phyloP scores from a whole-genome alignment of 768 basidiomycete species.

The Harrya chromipes region DNA sequence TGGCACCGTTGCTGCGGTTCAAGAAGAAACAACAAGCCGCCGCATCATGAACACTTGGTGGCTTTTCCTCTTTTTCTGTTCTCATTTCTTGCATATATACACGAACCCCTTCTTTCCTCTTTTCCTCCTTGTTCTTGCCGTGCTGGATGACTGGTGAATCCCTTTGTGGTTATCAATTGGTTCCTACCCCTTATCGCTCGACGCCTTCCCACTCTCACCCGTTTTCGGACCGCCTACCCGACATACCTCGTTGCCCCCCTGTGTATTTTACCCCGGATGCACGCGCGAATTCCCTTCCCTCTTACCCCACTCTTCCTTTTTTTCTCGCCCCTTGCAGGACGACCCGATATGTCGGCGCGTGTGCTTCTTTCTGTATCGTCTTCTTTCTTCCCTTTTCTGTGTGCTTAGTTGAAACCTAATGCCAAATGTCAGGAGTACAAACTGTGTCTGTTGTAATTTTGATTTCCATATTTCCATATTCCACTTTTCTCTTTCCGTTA shows the following conservation, averaged over 20 bases:
- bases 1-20: constrained; percentile 85
- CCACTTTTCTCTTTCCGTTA: too few relatives aligned
- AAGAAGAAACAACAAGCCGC: constrained; percentile 56
- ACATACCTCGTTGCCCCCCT: too few relatives aligned
- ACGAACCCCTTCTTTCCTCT: background rate
- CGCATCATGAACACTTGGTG: constrained; percentile 30
- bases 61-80: background rate
- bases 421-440: constrained; percentile 7
- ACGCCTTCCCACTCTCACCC: background rate
- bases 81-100: constrained; percentile 19
- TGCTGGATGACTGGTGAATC: constrained; percentile 1
- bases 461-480: background rate
- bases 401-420: background rate
- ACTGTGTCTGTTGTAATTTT: constrained; percentile 24
- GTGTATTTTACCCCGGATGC: background rate
- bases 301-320: too few relatives aligned
- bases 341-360: background rate
- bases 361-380: background rate
- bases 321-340: too few relatives aligned
- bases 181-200: too few relatives aligned
- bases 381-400: constrained; percentile 11
- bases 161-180: too few relatives aligned
- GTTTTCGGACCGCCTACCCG: background rate
- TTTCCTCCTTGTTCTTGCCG: background rate
- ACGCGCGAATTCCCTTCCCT: background rate